phyloP scores from a whole-genome alignment of 345 rosid genomes.

The Hirschfeldia incana region DNA sequence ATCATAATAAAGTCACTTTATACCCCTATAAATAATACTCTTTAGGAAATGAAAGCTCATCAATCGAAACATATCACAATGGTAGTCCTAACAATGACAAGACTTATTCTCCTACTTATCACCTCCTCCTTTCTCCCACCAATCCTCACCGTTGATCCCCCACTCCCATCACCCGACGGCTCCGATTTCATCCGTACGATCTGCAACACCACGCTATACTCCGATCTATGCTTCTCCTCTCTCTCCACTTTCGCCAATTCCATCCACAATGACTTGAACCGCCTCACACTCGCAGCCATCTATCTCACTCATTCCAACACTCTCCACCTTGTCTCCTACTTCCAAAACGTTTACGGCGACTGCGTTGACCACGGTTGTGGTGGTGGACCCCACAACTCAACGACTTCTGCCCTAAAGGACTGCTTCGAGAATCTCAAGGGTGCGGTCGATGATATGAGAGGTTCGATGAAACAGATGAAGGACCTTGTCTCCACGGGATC shows the following conservation, averaged over 20 bases:
- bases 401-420: slow-evolving; percentile 59
- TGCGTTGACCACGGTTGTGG: slow-evolving; percentile 13
- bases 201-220: slow-evolving; percentile 72
- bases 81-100: neutral
- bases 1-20: neutral
- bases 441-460: slow-evolving; percentile 70
- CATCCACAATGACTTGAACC: slow-evolving; percentile 50
- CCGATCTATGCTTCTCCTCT: slow-evolving; percentile 68
- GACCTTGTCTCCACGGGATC: slow-evolving; percentile 37
- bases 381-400: neutral
- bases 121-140: slow-evolving; percentile 32
- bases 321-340: slow-evolving; percentile 45
- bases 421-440: slow-evolving; percentile 73
- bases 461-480: slow-evolving; percentile 74
- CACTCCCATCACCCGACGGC: slow-evolving; percentile 30
- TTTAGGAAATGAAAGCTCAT: neutral
- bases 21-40: neutral
- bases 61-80: slow-evolving; percentile 14
- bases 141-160: slow-evolving; percentile 31
- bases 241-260: slow-evolving; percentile 57
- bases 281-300: slow-evolving; percentile 62
- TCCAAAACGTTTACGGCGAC: slow-evolving; percentile 23
- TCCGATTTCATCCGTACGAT: slow-evolving; percentile 62
- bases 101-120: slow-evolving; percentile 12
- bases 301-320: slow-evolving; percentile 52